Base-by-base conservation (phyloP, 495 filamentous ascomycete species). In the Staphylotrichum tortipilum region DNA sequence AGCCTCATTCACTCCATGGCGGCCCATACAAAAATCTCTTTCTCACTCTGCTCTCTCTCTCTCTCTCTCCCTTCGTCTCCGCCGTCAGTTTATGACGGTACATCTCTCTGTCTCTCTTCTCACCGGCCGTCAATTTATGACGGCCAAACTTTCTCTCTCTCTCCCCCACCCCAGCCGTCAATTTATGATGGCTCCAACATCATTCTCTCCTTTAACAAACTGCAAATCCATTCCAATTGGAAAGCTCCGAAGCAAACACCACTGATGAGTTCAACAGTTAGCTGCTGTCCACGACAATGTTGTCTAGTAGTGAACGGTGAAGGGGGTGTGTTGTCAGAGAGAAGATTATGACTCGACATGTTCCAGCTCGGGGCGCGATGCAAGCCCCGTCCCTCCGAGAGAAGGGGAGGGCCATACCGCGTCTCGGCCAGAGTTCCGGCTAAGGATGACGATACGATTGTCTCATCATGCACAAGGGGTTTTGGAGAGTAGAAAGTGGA, bases 401-500 rank as follows among this genome's bases (percentile, higher is more conserved):
- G n/a, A n/a, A n/a, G n/a, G n/a, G n/a, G n/a, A n/a, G n/a, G n/a
- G n/a, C 56, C 17, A 56, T 55, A 38, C 54, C 46, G 54, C 28
- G 53, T 49, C 40, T 46, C 56, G 52, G 47, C 50, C 57, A 48
- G 55, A 65, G 58, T 72, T 82, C 70, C 69, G 78, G 63, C 78
- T 82, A 82, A 81, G 78, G 78, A 82, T 82, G 78, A 81, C 78
- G 76, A 79, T 81, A 80, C 75, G 66, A 68, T 12, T 44, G 40
- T 78, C 73, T 80, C 78, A 78, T 81, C 78, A 79, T 74, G 55
- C 40, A n/a, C 36, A 10, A 35, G 3, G 35, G 18, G 31, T 46
- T 50, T 55, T 36, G 14, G 0, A n/a, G 15, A n/a, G 44, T 44
- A 18, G 17, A 30, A 49, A 17, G 18, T 37, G 6, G 17, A 33